Base-by-base conservation (phyloP, 2,329 filamentous ascomycete genomes). In the Thermothelomyces thermophilus region DNA sequence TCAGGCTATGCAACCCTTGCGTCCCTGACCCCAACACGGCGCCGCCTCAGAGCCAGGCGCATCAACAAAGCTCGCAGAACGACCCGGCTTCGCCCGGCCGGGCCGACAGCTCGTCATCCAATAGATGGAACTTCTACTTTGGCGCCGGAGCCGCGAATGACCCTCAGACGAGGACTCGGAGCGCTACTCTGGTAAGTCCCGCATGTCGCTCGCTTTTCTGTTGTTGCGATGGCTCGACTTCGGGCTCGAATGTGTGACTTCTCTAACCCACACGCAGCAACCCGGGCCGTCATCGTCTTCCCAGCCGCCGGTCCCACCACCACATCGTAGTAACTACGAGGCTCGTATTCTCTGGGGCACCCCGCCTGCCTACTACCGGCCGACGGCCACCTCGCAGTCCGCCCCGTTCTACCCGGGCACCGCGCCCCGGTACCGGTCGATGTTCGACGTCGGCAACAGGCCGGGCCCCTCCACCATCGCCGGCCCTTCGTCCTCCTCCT, bases 21-120 rank as follows among this genome's bases (percentile, higher is more conserved):
- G 79, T 82, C 7, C 79, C 78, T 11, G 79, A 82, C 53, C 79
- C 79, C 5, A 82, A 82, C 59, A 80, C 71, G 7, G 71, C 76
- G 17, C 79, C 78, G 24, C 77, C 77, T 19, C 70, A 70, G 22
- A 63, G 62, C 6, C 63, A 67, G 3, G 59, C 67, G 14, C 48
- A 33, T 13, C 73, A 75, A 55, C 63, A 70, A 11, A 68, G 75
- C 52, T 72, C 74, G 6, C 69, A 73, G 57, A 64, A 50, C 64
- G 60, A 19, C 65, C 62, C 52, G 62, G 37, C 13, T 34, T 30
- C 44, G 11, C 44, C 49, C n/a, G 34, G 22, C 8, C 46, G 46
- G 24, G 16, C 26, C 14, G 47, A 47, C 16, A 37, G 13, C 14
- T 26, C 40, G 1, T 19, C 17, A 13, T 37, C 48, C 5, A 56